Evolutionary conservation across 2,329 filamentous ascomycete genomes (phyloP).

Genomic region (Penicillium sp.): DNA sequence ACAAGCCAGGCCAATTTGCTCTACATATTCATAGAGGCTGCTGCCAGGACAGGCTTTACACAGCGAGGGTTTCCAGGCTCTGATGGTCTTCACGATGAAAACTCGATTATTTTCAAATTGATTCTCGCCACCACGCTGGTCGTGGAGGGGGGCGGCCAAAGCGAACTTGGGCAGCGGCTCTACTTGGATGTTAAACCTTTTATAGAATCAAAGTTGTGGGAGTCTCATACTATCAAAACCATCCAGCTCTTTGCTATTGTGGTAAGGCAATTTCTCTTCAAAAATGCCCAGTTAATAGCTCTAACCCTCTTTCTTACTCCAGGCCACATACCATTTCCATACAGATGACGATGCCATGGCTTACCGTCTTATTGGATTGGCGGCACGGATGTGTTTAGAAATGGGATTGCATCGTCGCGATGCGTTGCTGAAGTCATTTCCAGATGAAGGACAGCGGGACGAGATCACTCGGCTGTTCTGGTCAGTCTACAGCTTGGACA

Average conservation of each 20-base stretch:
- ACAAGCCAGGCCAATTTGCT: conserved; percentile 68
- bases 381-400: conserved; percentile 74
- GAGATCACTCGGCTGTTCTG: conserved; percentile 74
- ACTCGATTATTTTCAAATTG: conserved; percentile 74
- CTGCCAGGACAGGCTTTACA: conserved; percentile 57
- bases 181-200: conserved; percentile 73
- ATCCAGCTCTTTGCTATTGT: conserved; percentile 58
- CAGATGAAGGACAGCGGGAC: conserved; percentile 65
- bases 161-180: conserved; percentile 67
- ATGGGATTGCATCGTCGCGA: conserved; percentile 79
- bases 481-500: conserved; percentile 80
- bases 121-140: conserved; percentile 75
- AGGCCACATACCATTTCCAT: conserved; percentile 78
- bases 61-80: conserved; percentile 53
- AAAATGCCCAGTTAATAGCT: neutral
- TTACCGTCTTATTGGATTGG: conserved; percentile 83
- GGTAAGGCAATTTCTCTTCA: conserved; percentile 22
- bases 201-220: conserved; percentile 63
- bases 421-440: conserved; percentile 65
- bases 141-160: conserved; percentile 76
- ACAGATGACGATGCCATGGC: conserved; percentile 80
- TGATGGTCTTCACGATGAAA: conserved; percentile 61
- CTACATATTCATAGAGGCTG: conserved; percentile 70
- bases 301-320: conserved; percentile 1
- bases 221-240: conserved; percentile 56